phyloP scores from a whole-genome alignment of 2,329 filamentous ascomycete genomes.

The Cadophora sp. region DNA sequence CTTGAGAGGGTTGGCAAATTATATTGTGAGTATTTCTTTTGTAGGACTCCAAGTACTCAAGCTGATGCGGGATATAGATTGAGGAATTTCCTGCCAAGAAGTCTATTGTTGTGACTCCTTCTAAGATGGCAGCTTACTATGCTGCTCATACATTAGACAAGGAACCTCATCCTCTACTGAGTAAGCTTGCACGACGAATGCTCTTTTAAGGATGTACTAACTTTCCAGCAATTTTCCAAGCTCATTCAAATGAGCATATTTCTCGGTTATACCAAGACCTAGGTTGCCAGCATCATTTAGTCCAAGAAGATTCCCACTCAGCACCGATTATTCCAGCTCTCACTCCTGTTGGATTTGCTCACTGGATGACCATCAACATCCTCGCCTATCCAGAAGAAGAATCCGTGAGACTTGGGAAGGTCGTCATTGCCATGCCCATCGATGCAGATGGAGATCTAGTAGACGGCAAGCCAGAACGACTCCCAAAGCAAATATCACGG shows the following conservation, averaged over 20 bases:
- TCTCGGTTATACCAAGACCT: constrained; percentile 63
- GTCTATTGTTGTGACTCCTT: constrained; percentile 75
- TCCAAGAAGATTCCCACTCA: constrained; percentile 59
- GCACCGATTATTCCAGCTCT: constrained; percentile 68
- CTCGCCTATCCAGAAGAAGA: constrained; percentile 80
- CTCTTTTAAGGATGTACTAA: constrained; percentile 20
- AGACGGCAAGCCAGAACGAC: constrained; percentile 70
- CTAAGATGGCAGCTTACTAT: constrained; percentile 79
- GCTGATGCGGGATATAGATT: constrained; percentile 55
- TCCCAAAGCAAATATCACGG: constrained; percentile 80
- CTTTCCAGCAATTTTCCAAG: constrained; percentile 38
- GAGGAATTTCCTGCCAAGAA: constrained; percentile 71
- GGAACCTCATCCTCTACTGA: constrained; percentile 73
- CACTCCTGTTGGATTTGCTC: constrained; percentile 71
- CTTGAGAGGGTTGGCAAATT: constrained; percentile 74
- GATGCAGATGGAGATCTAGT: constrained; percentile 60
- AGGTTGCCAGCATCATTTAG: constrained; percentile 66
- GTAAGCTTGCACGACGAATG: constrained; percentile 52
- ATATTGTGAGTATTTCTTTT: constrained; percentile 63
- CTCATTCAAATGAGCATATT: constrained; percentile 53
- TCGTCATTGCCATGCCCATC: constrained; percentile 75
- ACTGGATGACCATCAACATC: constrained; percentile 77
- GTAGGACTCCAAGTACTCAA: neutral
- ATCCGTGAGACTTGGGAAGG: constrained; percentile 70
- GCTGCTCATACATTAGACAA: constrained; percentile 65